A percentile compares a stretch with the other conserved stretches of the same genome.
Conservation (phyloP, 2,329 filamentous ascomycete genomes). For the Zymoseptoria tritici region DNA sequence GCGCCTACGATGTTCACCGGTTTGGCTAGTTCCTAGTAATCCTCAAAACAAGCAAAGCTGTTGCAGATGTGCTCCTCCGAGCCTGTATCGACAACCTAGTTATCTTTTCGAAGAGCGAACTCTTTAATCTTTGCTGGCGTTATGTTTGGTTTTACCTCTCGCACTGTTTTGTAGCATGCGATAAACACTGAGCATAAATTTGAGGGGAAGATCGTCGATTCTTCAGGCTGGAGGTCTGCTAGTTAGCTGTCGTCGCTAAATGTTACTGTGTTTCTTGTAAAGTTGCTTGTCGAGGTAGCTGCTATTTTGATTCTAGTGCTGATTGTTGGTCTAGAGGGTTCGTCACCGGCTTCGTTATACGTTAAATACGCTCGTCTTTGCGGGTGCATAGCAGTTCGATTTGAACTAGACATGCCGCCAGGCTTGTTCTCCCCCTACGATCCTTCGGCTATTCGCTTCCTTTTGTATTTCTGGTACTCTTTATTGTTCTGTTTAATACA, state of each 20-base stretch:
- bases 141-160: background rate
- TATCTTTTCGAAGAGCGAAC: background rate
- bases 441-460: background rate
- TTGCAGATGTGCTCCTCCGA: background rate
- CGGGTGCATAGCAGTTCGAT: background rate
- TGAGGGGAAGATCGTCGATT: background rate
- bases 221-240: background rate
- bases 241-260: background rate
- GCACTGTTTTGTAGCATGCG: background rate
- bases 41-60: background rate
- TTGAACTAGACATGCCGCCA: background rate
- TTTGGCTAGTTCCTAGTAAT: background rate
- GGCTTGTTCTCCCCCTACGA: background rate
- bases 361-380: background rate
- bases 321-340: background rate
- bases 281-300: background rate
- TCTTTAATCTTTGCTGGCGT: background rate
- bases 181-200: background rate
- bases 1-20: background rate
- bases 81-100: background rate
- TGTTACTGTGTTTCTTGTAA: background rate
- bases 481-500: background rate
- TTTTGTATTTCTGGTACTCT: background rate
- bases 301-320: background rate
- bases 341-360: background rate